These are phyloP conservation scores for Ustilago curta DNA, from an alignment of 1,284 basidiomycete species.

Conservation along the genomic window DNA sequence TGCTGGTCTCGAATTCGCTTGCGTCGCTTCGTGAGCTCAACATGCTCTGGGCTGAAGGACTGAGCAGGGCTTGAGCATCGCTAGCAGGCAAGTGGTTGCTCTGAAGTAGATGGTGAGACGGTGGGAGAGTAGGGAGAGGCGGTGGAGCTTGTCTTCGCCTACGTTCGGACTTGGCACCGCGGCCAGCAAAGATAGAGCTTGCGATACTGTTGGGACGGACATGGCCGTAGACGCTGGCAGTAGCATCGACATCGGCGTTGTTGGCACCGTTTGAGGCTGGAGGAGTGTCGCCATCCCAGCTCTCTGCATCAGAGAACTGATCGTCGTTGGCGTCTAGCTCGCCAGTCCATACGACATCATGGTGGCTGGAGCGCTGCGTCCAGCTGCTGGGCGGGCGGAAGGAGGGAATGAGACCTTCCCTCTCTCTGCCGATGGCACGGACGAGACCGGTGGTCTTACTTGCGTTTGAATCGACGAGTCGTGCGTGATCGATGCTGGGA, in stretches of 20 bases:
- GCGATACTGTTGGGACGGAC: constrained; percentile 49
- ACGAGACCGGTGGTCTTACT: constrained; percentile 46
- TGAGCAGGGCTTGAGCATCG: constrained; percentile 24
- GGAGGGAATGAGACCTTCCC: constrained; percentile 26
- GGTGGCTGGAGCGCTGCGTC: constrained; percentile 38
- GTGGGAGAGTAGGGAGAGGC: constrained; percentile 38
- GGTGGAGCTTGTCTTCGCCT: constrained; percentile 42
- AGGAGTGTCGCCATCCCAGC: constrained; percentile 51
- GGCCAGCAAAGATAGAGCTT: constrained; percentile 59
- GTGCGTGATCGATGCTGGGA: constrained; percentile 31
- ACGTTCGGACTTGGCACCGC: constrained; percentile 35
- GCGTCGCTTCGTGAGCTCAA: constrained; percentile 35
- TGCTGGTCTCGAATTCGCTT: constrained; percentile 41
- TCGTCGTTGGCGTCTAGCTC: constrained; percentile 41
- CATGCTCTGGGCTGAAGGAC: constrained; percentile 29
- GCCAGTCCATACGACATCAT: constrained; percentile 57
- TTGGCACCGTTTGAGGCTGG: constrained; percentile 26
- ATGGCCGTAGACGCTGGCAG: constrained; percentile 48
- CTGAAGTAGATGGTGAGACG: constrained; percentile 3
- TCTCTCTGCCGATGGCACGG: constrained; percentile 40
- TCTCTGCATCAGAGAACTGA: constrained; percentile 55
- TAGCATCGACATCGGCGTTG: constrained; percentile 20
- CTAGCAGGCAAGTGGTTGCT: constrained; percentile 6
- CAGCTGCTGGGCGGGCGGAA: constrained; percentile 52
- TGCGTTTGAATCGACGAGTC: neutral